A percentile compares a stretch with the other conserved stretches of the same genome.
Evolutionary conservation across 257 asterid genomes (phyloP).

Genomic region (Echites panduratus): DNA sequence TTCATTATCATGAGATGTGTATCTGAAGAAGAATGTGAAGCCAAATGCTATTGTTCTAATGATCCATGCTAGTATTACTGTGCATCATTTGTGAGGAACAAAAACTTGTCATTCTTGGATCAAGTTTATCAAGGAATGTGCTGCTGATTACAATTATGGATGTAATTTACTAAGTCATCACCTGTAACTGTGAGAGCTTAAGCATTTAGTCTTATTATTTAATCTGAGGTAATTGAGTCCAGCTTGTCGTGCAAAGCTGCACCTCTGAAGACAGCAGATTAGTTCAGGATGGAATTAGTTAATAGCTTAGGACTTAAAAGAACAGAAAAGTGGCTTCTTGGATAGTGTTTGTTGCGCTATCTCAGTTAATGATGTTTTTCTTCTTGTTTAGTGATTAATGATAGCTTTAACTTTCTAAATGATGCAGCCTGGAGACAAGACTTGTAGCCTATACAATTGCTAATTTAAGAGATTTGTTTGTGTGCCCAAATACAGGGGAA

Average conservation of each 20-base stretch:
- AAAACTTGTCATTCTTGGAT: too few relatives aligned
- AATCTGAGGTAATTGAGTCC: too few relatives aligned
- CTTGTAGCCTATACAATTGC: too few relatives aligned
- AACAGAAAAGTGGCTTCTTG: background rate
- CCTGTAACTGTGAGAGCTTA: too few relatives aligned
- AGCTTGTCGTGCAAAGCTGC: too few relatives aligned
- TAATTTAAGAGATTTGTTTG: background rate
- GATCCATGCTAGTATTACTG: background rate
- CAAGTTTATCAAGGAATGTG: too few relatives aligned
- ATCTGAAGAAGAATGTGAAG: background rate
- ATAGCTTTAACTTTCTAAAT: background rate
- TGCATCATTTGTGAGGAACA: background rate
- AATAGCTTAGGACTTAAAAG: background rate
- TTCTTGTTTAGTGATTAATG: background rate
- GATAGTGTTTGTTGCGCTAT: background rate
- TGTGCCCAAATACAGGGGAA: background rate
- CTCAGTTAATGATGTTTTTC: background rate
- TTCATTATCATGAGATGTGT: background rate
- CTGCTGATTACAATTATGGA: too few relatives aligned
- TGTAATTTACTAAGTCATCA: too few relatives aligned
- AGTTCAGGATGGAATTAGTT: background rate
- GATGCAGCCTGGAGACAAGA: background rate
- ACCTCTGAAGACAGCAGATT: too few relatives aligned
- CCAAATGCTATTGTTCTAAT: background rate
- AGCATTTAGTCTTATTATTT: too few relatives aligned